Evolutionary conservation across 1,284 basidiomycete genomes (phyloP).

Genomic region (Cutaneotrichosporon cyanovorans): DNA sequence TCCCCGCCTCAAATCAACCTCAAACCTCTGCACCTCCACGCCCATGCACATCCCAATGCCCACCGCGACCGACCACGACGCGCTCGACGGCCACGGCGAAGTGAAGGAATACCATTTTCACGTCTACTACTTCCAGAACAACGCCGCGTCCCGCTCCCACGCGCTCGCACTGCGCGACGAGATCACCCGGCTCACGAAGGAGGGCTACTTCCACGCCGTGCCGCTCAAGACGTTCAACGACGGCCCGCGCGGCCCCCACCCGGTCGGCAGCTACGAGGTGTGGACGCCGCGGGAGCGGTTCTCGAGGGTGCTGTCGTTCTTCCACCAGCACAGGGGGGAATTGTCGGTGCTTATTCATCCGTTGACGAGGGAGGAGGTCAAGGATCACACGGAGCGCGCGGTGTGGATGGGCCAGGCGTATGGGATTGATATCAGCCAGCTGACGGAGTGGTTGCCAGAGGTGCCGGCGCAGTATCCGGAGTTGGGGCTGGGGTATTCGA

Average conservation of each 20-base stretch:
- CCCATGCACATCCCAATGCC: not conserved
- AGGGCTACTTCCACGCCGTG: conserved; percentile 3
- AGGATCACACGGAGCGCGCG: conserved; percentile 2
- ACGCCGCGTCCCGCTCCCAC: not conserved
- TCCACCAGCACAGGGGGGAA: not conserved
- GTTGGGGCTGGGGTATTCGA: conserved; percentile 2
- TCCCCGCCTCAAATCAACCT: too few species aligned
- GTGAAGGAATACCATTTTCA: conserved; percentile 4
- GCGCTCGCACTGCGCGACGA: conserved; percentile 3
- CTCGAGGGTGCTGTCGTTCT: not conserved
- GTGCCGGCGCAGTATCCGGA: conserved; percentile 6
- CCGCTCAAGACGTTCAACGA: conserved; percentile 4
- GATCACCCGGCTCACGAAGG: not conserved
- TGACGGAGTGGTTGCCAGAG: not conserved
- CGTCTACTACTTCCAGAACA: conserved; percentile 6
- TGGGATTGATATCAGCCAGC: not conserved
- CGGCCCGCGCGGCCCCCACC: conserved; percentile 4
- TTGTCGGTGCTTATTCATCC: conserved; percentile 1
- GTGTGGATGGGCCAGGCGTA: not conserved
- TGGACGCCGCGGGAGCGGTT: conserved; percentile 3
- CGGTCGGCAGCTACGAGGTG: conserved; percentile 2
- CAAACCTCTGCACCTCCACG: not conserved
- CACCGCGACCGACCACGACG: not conserved
- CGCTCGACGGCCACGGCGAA: conserved; percentile 5
- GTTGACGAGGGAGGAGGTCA: conserved; percentile 1